These are phyloP conservation scores for Piloderma croceum DNA, from an alignment of 768 basidiomycete genomes.

Conservation along the genomic window DNA sequence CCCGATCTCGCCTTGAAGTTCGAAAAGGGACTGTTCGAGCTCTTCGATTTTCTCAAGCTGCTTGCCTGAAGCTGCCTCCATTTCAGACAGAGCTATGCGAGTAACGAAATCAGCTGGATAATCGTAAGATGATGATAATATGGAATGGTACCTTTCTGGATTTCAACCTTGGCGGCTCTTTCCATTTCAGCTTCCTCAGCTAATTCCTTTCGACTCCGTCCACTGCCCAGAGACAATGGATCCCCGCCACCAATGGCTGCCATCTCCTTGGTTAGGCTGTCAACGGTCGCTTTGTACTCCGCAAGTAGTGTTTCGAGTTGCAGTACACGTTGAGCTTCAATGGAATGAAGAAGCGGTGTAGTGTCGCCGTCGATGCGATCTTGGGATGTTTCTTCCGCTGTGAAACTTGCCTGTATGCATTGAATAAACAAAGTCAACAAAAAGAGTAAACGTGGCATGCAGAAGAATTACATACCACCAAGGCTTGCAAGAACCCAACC, in stretches of 20 bases:
- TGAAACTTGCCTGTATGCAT: constrained; percentile 51
- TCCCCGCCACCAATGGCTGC: constrained; percentile 40
- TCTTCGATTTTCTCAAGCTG: constrained; percentile 54
- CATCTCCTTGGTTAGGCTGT: constrained; percentile 41
- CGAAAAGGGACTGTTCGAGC: constrained; percentile 76
- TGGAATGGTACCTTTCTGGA: constrained; percentile 35
- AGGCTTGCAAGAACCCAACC: constrained; percentile 57
- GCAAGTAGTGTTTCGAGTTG: constrained; percentile 51
- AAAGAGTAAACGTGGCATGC: not conserved
- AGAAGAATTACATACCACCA: constrained; percentile 46
- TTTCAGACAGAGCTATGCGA: constrained; percentile 42
- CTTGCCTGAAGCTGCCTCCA: constrained; percentile 28
- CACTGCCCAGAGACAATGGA: constrained; percentile 14
- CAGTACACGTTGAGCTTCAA: constrained; percentile 39
- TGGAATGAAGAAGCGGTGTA: too few species aligned
- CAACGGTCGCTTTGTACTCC: constrained; percentile 50
- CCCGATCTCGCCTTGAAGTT: constrained; percentile 70
- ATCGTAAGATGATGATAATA: not conserved
- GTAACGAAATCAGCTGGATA: not conserved
- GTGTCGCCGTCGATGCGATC: constrained; percentile 32
- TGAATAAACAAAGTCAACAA: constrained; percentile 1
- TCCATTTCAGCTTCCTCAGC: constrained; percentile 33
- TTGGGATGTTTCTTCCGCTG: constrained; percentile 46
- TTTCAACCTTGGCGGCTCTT: constrained; percentile 30
- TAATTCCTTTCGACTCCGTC: constrained; percentile 32